Percentiles rank a stretch among this genome's conserved stretches.
phyloP scores from a whole-genome alignment of 192 early-diverging fungal genomes.

The Phlyctochytrium arcticum region DNA sequence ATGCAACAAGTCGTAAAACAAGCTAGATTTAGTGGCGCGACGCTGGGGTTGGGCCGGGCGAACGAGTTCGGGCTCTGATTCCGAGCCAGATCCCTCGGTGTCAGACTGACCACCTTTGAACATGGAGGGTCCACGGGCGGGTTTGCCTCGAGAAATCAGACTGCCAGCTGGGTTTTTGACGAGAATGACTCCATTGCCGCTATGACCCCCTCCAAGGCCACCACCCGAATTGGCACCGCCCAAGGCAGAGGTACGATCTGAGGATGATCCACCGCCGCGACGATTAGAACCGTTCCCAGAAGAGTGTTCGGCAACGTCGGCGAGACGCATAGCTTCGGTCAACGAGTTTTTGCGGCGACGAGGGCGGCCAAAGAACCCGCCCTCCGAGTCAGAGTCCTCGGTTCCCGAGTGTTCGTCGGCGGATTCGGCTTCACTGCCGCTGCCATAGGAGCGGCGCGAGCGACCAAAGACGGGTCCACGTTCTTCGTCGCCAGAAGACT shows the following conservation, averaged over 20 bases:
- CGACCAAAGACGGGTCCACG: conserved; percentile 27
- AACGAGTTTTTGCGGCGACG: conserved; percentile 3
- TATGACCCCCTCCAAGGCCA: too few species aligned
- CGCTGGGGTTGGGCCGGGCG: conserved; percentile 9
- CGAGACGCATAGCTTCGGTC: background rate
- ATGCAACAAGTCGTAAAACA: conserved; percentile 15
- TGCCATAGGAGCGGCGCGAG: conserved; percentile 29
- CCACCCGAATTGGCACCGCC: too few species aligned
- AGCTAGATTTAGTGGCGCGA: conserved; percentile 5
- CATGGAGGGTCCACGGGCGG: background rate
- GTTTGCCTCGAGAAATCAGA: background rate
- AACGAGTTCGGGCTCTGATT: conserved; percentile 1
- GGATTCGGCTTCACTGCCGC: conserved; percentile 31
- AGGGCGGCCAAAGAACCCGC: background rate
- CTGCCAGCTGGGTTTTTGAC: too few species aligned
- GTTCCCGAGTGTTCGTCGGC: conserved; percentile 9
- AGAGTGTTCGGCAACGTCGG: too few species aligned
- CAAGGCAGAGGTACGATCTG: too few species aligned
- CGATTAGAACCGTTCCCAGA: background rate
- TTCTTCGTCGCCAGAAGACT: conserved; percentile 4
- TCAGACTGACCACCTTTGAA: background rate
- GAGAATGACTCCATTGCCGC: too few species aligned
- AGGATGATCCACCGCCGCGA: too few species aligned
- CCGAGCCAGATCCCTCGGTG: conserved; percentile 12
- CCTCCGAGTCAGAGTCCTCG: conserved; percentile 19